Evolutionary conservation across 2,329 filamentous ascomycete species (phyloP), one percentile per base, ranked within the genome.

Genomic region (Drechslerella stenobrocha): DNA sequence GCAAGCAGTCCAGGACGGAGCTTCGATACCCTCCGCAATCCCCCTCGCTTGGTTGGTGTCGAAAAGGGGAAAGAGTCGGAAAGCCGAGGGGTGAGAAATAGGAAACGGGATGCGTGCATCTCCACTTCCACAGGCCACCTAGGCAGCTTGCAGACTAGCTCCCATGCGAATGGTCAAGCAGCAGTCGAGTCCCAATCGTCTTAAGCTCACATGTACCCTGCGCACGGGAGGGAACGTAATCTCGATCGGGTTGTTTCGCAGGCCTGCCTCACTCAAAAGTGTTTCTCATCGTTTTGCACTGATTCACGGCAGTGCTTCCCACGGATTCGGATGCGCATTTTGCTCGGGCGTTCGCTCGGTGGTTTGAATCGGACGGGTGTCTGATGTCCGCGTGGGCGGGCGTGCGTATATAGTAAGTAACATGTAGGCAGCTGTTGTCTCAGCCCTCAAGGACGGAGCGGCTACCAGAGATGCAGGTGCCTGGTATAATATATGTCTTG

Each of bases 21-120:
- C 37, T 20, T 18, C 13, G 3, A 18, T 18, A 18, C 2, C 9
- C 37, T 13, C 37, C n/a, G n/a, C 42, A 11, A 11, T 20, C 20
- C 22, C 24, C 40, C 47, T 67, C 63, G 63, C 63, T 59, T 60
- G 45, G 52, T 44, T 52, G 52, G 55, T 46, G 47, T 55, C 55
- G 28, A 60, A 67, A 67, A 47, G 45, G 63, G 63, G 50, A 67
- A 47, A 56, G 56, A 59, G 40, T 46, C 42, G 50, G 51, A 67
- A 60, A 23, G 42, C 40, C n/a, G 45, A 51, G 26, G 23, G 40
- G 42, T 30, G 47, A 58, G 48, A 50, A 67, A 60, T 60, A 67
- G 55, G 63, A 67, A 67, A 46, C 48, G 52, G 45, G 30, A 60
- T 51, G 55, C 55, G 63, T 67, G 55, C 60, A 23, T 42, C 24